Percentiles rank a stretch among this genome's conserved stretches.
Evolutionary conservation across 2,329 filamentous ascomycete genomes (phyloP).

Genomic region (Penicillium sp.): DNA sequence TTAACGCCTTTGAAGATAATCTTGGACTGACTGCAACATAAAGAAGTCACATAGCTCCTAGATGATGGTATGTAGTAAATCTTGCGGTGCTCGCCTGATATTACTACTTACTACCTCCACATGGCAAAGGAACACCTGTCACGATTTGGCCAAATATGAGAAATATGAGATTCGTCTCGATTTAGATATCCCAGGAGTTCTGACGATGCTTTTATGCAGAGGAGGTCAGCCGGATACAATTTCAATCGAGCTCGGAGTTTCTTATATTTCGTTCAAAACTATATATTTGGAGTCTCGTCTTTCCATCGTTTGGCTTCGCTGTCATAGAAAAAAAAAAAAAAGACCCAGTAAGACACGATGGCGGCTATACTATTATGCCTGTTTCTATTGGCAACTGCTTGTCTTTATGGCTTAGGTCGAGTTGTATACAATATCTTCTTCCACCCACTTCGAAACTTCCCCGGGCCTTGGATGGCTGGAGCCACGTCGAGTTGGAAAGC

Average conservation of each 20-base stretch:
- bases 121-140: no score
- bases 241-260: neutral
- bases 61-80: neutral
- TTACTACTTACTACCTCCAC: neutral
- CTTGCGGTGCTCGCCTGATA: neutral
- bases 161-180: neutral
- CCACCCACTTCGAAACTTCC: conserved; percentile 14
- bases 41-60: neutral
- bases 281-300: neutral
- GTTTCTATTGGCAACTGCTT: neutral
- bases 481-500: conserved; percentile 11
- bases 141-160: neutral
- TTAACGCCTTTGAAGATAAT: neutral
- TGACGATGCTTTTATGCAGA: neutral
- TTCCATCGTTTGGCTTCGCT: neutral
- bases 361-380: neutral
- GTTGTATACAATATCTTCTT: conserved; percentile 7
- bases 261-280: neutral
- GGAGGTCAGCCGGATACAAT: neutral
- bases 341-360: neutral
- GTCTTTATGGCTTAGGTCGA: neutral
- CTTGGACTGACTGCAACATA: neutral
- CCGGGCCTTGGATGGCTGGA: conserved; percentile 10
- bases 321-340: neutral
- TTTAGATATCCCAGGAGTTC: neutral